Percentiles rank a stretch among this genome's conserved stretches.
Conservation (phyloP, 23 red algal genomes). For the Gracilaria gracilis region DNA sequence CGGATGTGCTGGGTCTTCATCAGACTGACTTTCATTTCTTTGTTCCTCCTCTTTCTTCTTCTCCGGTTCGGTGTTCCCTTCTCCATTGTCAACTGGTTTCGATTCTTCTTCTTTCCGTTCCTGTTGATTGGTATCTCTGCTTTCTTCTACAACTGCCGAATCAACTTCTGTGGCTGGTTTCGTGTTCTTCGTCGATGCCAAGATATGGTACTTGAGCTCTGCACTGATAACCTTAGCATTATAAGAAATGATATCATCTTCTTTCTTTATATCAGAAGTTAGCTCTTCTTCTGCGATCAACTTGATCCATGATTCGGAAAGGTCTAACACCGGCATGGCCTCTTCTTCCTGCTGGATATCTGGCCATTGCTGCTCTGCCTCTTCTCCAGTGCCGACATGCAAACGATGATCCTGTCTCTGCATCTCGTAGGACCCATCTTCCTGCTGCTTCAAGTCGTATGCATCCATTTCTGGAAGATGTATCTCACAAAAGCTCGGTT, state of each 20-base stretch:
- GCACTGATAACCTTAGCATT: slow-evolving; percentile 35
- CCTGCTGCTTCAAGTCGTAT: slow-evolving; percentile 16
- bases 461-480: not conserved
- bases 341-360: not conserved
- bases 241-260: not conserved
- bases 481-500: not conserved
- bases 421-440: slow-evolving; percentile 39
- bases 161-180: slow-evolving; percentile 4
- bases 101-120: not conserved
- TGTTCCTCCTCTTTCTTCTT: not conserved
- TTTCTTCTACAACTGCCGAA: not conserved
- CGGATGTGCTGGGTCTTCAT: slow-evolving; percentile 3
- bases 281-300: slow-evolving; percentile 31
- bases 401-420: slow-evolving; percentile 33
- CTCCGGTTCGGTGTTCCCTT: not conserved
- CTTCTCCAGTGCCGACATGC: slow-evolving; percentile 39
- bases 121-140: not conserved
- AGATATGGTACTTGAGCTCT: slow-evolving; percentile 49
- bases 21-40: not conserved
- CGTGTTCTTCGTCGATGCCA: slow-evolving; percentile 28
- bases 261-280: not conserved
- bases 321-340: slow-evolving; percentile 36
- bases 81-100: not conserved
- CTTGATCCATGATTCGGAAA: slow-evolving; percentile 28
- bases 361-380: slow-evolving; percentile 52